Evolutionary conservation across 2,329 filamentous ascomycete species (phyloP).

Genomic region (Botryotinia globosa): DNA sequence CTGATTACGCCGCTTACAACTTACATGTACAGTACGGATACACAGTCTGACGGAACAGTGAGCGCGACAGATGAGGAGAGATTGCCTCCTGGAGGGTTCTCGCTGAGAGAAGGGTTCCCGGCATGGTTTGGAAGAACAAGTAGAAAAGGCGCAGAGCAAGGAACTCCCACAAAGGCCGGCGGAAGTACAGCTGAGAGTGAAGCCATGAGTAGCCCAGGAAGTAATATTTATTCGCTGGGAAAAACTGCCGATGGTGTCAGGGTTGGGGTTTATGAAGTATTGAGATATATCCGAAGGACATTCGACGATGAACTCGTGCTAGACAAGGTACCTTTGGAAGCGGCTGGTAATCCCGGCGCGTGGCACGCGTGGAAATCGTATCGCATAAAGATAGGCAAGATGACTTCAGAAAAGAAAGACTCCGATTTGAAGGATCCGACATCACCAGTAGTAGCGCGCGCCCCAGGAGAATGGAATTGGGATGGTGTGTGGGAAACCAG

Average conservation of each 20-base stretch:
- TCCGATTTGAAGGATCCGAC: neutral
- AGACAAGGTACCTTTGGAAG: slow-evolving; percentile 74
- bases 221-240: slow-evolving; percentile 6
- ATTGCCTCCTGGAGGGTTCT: slow-evolving; percentile 85
- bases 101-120: slow-evolving; percentile 84
- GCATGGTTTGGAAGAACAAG: slow-evolving; percentile 72
- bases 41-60: slow-evolving; percentile 71
- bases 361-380: slow-evolving; percentile 91
- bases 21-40: slow-evolving; percentile 83
- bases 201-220: slow-evolving; percentile 18
- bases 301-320: slow-evolving; percentile 77
- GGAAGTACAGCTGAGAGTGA: slow-evolving; percentile 28
- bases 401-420: slow-evolving; percentile 24
- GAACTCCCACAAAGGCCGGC: slow-evolving; percentile 31
- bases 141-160: slow-evolving; percentile 26
- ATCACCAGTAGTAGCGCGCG: slow-evolving; percentile 38
- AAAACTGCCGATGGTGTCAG: slow-evolving; percentile 18
- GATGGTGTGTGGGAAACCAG: slow-evolving; percentile 94
- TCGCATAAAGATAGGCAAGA: slow-evolving; percentile 47
- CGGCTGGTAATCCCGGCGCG: slow-evolving; percentile 84
- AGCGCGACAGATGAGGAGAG: slow-evolving; percentile 81
- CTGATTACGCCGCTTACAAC: slow-evolving; percentile 91
- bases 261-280: slow-evolving; percentile 60
- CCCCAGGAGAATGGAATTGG: slow-evolving; percentile 93
- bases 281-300: slow-evolving; percentile 77